phyloP scores from a whole-genome alignment of 2,329 filamentous ascomycete genomes.

The Exophiala mesophila region DNA sequence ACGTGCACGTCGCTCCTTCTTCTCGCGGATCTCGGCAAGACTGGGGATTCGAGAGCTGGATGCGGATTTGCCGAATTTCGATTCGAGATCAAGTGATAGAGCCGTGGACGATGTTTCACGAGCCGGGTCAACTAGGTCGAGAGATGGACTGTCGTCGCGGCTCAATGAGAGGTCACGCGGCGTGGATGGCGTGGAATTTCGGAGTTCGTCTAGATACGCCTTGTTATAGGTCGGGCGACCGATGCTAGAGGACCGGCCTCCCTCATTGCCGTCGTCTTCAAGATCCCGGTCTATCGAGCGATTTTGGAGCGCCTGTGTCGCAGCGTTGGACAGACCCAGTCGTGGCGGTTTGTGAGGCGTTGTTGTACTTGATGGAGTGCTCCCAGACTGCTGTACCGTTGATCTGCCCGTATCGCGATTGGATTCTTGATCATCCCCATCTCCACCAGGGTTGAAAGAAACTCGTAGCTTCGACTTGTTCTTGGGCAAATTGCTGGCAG shows the following conservation, averaged over 20 bases:
- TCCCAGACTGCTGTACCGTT: conserved; percentile 3
- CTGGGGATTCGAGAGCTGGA: conserved; percentile 60
- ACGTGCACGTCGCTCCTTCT: conserved; percentile 82
- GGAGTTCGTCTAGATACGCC: conserved; percentile 79
- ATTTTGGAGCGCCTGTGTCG: conserved; percentile 1
- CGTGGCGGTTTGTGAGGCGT: conserved; percentile 17
- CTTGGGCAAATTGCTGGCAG: conserved; percentile 48
- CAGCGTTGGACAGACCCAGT: conserved; percentile 16
- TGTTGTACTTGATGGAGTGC: too few species aligned
- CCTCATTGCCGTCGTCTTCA: conserved; percentile 48
- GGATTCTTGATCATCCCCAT: conserved; percentile 43
- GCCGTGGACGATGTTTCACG: conserved; percentile 25
- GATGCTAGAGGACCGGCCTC: conserved; percentile 31
- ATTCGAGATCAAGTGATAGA: conserved; percentile 47
- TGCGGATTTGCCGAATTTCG: conserved; percentile 42
- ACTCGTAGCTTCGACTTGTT: conserved; percentile 72
- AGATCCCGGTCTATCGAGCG: conserved; percentile 3
- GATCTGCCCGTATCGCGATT: background rate
- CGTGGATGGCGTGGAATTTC: conserved; percentile 77
- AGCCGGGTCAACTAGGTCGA: conserved; percentile 14
- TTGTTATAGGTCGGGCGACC: conserved; percentile 72
- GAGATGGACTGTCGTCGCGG: conserved; percentile 24
- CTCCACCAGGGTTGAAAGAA: conserved; percentile 65
- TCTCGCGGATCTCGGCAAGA: conserved; percentile 80
- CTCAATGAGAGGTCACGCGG: conserved; percentile 57